Percentiles rank a stretch among this genome's conserved stretches.
Evolutionary conservation across 106 monocot genomes (phyloP).

Genomic region (Dioscorea dumetorum): DNA sequence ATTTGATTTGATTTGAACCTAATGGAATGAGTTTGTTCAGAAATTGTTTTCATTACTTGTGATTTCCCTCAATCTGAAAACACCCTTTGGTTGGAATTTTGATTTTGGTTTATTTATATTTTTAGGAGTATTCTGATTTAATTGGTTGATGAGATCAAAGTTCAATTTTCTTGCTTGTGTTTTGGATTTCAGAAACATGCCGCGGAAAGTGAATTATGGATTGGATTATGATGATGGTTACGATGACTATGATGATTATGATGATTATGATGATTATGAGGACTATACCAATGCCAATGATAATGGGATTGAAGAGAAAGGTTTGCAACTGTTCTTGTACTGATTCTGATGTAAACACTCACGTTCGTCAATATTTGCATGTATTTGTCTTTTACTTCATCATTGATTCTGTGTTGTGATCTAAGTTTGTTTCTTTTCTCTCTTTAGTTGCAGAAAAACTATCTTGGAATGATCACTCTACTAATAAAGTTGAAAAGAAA

Average conservation of each 20-base stretch:
- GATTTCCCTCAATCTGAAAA: background rate
- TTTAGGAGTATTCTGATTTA: background rate
- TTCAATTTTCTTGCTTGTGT: background rate
- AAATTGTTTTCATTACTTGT: background rate
- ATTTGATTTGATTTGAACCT: background rate
- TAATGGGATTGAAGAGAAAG: constrained; percentile 9
- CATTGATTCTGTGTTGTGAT: background rate
- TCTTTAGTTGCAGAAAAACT: constrained; percentile 17
- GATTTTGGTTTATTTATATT: too few species aligned
- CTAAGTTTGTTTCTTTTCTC: background rate
- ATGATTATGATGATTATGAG: constrained; percentile 32
- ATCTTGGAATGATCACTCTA: constrained; percentile 6
- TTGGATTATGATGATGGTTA: constrained; percentile 47
- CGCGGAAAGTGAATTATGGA: constrained; percentile 53
- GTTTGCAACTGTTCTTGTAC: background rate
- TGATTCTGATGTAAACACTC: background rate
- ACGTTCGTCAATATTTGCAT: background rate
- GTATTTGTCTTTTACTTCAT: background rate
- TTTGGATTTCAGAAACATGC: constrained; percentile 39
- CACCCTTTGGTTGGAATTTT: too few species aligned
- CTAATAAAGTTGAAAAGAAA: constrained; percentile 2
- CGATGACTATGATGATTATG: constrained; percentile 47
- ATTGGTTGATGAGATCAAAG: background rate
- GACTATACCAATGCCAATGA: constrained; percentile 8
- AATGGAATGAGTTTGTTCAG: background rate